phyloP scores from a whole-genome alignment of 2,329 filamentous ascomycete genomes.

The Chrysoporthe deuterocubensis region DNA sequence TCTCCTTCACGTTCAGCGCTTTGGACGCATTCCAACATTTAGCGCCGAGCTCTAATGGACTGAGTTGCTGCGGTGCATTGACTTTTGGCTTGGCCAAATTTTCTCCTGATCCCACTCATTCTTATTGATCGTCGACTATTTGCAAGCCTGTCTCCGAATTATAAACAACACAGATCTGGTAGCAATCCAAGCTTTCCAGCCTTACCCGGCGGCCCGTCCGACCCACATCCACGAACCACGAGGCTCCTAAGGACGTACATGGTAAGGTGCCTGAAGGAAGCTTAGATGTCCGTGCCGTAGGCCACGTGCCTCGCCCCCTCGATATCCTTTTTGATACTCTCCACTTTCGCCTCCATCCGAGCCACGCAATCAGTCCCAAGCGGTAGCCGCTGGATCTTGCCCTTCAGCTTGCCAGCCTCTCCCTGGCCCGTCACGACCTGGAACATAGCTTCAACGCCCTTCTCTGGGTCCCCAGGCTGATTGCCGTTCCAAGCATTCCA shows the following conservation, averaged over 20 bases:
- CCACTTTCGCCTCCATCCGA: neutral
- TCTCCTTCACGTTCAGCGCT: too few species aligned
- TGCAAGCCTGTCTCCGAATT: too few species aligned
- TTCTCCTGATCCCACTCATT: too few species aligned
- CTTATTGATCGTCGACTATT: too few species aligned
- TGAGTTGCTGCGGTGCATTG: too few species aligned
- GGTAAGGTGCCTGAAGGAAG: neutral
- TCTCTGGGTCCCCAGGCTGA: conserved; percentile 41
- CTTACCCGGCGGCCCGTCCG: neutral
- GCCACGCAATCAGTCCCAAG: conserved; percentile 39
- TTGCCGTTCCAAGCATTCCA: conserved; percentile 20
- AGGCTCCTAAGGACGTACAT: neutral
- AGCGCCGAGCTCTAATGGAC: too few species aligned
- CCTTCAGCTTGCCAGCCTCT: conserved; percentile 37
- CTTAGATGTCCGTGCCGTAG: neutral
- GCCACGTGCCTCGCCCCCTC: conserved; percentile 7
- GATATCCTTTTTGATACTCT: conserved; percentile 5
- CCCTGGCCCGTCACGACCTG: conserved; percentile 41
- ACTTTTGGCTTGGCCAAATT: too few species aligned
- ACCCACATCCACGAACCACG: neutral
- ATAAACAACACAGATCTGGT: too few species aligned
- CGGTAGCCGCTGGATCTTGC: conserved; percentile 41
- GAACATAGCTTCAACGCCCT: conserved; percentile 42
- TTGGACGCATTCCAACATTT: too few species aligned
- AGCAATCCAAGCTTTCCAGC: too few species aligned